Conservation (phyloP, 2,329 filamentous ascomycete genomes). For the Monilinia fructicola region DNA sequence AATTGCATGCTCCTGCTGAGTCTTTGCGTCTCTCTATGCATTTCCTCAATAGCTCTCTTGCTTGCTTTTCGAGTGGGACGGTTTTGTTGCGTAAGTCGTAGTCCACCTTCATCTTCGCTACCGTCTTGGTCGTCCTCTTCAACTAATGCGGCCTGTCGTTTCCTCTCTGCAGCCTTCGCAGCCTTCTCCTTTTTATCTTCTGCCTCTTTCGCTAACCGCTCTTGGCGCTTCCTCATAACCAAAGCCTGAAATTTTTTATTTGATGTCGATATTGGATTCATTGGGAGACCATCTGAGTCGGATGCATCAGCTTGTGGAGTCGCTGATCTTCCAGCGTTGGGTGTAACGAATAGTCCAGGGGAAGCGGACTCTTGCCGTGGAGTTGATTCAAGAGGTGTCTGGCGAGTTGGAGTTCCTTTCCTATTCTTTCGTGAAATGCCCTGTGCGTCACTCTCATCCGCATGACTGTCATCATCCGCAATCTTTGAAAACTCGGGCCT, state of each 20-base stretch:
- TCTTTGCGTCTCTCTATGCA: slow-evolving; percentile 91
- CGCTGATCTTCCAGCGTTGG: slow-evolving; percentile 35
- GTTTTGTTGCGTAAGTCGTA: slow-evolving; percentile 65
- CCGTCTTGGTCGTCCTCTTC: slow-evolving; percentile 55
- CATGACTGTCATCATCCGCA: slow-evolving; percentile 41
- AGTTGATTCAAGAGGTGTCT: slow-evolving; percentile 31
- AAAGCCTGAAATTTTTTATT: slow-evolving; percentile 68
- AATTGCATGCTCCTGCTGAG: slow-evolving; percentile 88
- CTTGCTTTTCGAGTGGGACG: slow-evolving; percentile 80
- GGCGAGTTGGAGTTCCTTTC: slow-evolving; percentile 28
- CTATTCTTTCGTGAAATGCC: slow-evolving; percentile 37
- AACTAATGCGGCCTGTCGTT: slow-evolving; percentile 50
- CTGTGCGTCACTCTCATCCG: slow-evolving; percentile 35
- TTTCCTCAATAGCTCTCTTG: slow-evolving; percentile 92
- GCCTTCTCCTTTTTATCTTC: slow-evolving; percentile 50
- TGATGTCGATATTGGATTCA: slow-evolving; percentile 45
- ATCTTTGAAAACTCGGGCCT: slow-evolving; percentile 34
- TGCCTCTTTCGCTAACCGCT: slow-evolving; percentile 66
- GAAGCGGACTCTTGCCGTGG: slow-evolving; percentile 32
- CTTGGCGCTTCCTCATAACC: slow-evolving; percentile 69
- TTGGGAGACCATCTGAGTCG: slow-evolving; percentile 47
- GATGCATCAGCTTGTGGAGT: slow-evolving; percentile 33
- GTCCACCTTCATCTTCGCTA: slow-evolving; percentile 62
- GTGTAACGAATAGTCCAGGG: slow-evolving; percentile 47
- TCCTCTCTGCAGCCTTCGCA: slow-evolving; percentile 41